phyloP scores from a whole-genome alignment of 305 asterid genomes.

The Fraxinus paxiana region DNA sequence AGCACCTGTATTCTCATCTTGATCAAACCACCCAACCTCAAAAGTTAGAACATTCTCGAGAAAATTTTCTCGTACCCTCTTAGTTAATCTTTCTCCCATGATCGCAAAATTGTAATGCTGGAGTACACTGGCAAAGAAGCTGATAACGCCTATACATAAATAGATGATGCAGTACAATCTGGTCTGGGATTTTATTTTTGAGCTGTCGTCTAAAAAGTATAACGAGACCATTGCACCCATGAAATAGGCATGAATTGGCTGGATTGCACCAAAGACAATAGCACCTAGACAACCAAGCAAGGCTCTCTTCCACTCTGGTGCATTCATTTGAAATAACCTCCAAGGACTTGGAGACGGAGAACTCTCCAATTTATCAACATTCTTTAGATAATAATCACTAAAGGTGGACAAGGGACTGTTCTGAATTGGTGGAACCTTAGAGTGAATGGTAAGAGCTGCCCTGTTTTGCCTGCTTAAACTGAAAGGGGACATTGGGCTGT shows the following conservation, averaged over 20 bases:
- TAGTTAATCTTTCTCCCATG: constrained; percentile 54
- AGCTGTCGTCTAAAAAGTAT: constrained; percentile 29
- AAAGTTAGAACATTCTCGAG: constrained; percentile 39
- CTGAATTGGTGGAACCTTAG: constrained; percentile 35
- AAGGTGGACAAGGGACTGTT: constrained; percentile 35
- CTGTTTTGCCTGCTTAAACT: constrained; percentile 30
- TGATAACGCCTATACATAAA: constrained; percentile 27
- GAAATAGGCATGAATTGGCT: constrained; percentile 40
- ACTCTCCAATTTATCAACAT: constrained; percentile 21
- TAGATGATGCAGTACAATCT: constrained; percentile 38
- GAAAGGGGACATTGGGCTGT: constrained; percentile 25
- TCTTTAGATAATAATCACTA: constrained; percentile 23
- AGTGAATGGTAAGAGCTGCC: constrained; percentile 42
- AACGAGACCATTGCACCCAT: constrained; percentile 44
- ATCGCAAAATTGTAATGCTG: constrained; percentile 59
- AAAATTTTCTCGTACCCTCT: constrained; percentile 27
- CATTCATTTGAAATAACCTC: constrained; percentile 42
- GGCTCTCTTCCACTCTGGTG: constrained; percentile 61
- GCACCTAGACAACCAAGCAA: constrained; percentile 58
- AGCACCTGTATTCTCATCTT: constrained; percentile 33
- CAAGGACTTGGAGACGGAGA: constrained; percentile 22
- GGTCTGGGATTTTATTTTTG: constrained; percentile 40
- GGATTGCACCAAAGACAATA: constrained; percentile 40
- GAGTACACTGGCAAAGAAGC: constrained; percentile 42
- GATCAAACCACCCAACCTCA: constrained; percentile 47